These are phyloP conservation scores for Pseudogymnoascus sp. DNA, from an alignment of 2,329 filamentous ascomycete genomes.

Conservation along the genomic window DNA sequence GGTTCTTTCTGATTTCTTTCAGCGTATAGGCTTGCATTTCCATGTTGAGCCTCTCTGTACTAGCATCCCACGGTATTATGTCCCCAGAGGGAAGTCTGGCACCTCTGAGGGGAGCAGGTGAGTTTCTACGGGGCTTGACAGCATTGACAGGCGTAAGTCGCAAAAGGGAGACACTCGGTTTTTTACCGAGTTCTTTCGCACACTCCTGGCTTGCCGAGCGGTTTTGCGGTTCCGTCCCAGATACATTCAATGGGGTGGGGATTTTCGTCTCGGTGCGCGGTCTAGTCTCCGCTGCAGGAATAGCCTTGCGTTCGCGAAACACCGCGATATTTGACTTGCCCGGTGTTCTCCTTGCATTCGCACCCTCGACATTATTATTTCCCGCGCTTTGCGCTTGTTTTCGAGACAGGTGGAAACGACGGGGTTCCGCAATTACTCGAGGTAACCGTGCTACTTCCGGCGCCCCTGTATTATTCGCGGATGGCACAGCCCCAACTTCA, in stretches of 20 bases:
- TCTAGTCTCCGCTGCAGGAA: slow-evolving; percentile 1
- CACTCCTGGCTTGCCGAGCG: slow-evolving; percentile 23
- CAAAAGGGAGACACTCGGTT: not conserved
- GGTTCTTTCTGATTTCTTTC: slow-evolving; percentile 46
- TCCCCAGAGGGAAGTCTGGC: slow-evolving; percentile 26
- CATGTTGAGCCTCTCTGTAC: slow-evolving; percentile 37
- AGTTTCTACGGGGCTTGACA: slow-evolving; percentile 4
- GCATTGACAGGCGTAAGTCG: slow-evolving; percentile 5
- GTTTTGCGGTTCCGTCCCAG: slow-evolving; percentile 8
- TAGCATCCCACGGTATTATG: slow-evolving; percentile 30
- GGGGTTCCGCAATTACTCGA: slow-evolving; percentile 27
- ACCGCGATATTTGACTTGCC: not conserved
- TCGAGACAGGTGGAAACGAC: slow-evolving; percentile 48
- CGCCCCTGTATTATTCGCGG: not conserved
- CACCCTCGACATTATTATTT: not conserved
- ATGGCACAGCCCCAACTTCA: not conserved
- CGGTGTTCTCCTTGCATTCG: slow-evolving; percentile 2
- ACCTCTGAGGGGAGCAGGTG: slow-evolving; percentile 15
- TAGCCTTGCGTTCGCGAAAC: slow-evolving; percentile 6
- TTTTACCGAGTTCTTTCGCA: slow-evolving; percentile 30
- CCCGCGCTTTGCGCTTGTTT: slow-evolving; percentile 32
- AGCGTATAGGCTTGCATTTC: slow-evolving; percentile 53
- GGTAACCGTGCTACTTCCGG: not conserved
- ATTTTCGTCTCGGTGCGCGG: not conserved
- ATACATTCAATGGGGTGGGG: not conserved